phyloP scores from a whole-genome alignment of 1,284 basidiomycete species.

The Moniliophthora roreri region DNA sequence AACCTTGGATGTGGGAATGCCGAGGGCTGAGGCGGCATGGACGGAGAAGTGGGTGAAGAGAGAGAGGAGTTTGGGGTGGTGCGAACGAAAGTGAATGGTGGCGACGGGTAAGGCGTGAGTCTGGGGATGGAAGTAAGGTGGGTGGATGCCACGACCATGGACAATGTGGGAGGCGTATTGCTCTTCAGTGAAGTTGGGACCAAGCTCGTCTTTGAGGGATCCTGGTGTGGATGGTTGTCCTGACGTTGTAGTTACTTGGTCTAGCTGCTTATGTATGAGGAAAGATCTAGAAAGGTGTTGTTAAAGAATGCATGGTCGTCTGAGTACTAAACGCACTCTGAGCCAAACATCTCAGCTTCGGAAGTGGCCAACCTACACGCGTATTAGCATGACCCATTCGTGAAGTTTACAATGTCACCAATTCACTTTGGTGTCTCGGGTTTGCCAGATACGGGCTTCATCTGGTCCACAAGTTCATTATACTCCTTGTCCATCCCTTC shows the following conservation, averaged over 20 bases:
- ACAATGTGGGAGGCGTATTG: conserved; percentile 52
- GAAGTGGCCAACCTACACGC: conserved; percentile 18
- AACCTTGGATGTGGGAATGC: conserved; percentile 77
- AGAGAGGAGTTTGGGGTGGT: conserved; percentile 69
- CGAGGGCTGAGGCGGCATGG: conserved; percentile 82
- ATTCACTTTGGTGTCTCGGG: too few relatives aligned
- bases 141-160: conserved; percentile 56
- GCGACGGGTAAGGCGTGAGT: conserved; percentile 83
- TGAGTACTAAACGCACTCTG: conserved; percentile 8
- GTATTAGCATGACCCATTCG: background rate
- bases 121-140: conserved; percentile 54
- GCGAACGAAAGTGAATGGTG: conserved; percentile 80
- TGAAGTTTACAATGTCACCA: too few relatives aligned
- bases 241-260: too few relatives aligned
- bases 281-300: conserved; percentile 15
- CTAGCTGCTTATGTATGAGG: conserved; percentile 14
- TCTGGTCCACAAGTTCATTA: too few relatives aligned
- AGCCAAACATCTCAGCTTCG: conserved; percentile 21
- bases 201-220: conserved; percentile 7
- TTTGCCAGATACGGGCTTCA: too few relatives aligned
- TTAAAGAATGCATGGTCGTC: conserved; percentile 2
- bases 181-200: conserved; percentile 33
- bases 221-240: conserved; percentile 9
- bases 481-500: too few relatives aligned
- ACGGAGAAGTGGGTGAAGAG: conserved; percentile 85